Evolutionary conservation across 257 asterid species (phyloP).

Genomic region (Anisodus acutangulus): DNA sequence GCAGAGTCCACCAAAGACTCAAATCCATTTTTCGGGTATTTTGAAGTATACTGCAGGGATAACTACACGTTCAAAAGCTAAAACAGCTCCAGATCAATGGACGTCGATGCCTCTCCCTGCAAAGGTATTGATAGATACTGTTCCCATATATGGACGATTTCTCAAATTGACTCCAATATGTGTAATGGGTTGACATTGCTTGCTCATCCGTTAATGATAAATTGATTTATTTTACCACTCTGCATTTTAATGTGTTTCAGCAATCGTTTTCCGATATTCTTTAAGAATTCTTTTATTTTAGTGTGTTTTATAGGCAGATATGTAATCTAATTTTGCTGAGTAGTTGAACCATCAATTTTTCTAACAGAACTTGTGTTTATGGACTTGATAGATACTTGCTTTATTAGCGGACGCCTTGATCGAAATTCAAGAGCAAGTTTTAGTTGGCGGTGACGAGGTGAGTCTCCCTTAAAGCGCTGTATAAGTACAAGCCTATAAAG

Average conservation of each 20-base stretch:
- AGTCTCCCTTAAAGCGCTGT: conserved; percentile 27
- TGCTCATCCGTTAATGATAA: background rate
- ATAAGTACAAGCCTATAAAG: conserved; percentile 8
- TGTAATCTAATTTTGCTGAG: conserved; percentile 22
- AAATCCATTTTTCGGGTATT: conserved; percentile 33
- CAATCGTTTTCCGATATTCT: background rate
- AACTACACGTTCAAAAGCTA: conserved; percentile 93
- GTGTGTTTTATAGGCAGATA: background rate
- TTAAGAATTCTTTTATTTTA: background rate
- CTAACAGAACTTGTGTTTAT: conserved; percentile 31
- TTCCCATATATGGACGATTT: background rate
- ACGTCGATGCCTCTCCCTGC: conserved; percentile 72
- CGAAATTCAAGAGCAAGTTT: conserved; percentile 85
- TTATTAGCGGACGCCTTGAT: conserved; percentile 79
- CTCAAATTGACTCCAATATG: no score
- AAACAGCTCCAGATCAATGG: conserved; percentile 84
- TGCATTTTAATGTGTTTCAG: conserved; percentile 16
- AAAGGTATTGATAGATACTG: conserved; percentile 56
- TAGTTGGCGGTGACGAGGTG: conserved; percentile 67
- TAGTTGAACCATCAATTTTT: conserved; percentile 26
- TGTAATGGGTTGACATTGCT: background rate
- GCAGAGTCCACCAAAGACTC: conserved; percentile 29
- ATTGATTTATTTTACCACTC: background rate
- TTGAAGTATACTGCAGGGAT: conserved; percentile 72
- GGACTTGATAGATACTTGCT: conserved; percentile 64